Evolutionary conservation across 2,329 filamentous ascomycete species (phyloP).

Genomic region (Davidsoniella australis): DNA sequence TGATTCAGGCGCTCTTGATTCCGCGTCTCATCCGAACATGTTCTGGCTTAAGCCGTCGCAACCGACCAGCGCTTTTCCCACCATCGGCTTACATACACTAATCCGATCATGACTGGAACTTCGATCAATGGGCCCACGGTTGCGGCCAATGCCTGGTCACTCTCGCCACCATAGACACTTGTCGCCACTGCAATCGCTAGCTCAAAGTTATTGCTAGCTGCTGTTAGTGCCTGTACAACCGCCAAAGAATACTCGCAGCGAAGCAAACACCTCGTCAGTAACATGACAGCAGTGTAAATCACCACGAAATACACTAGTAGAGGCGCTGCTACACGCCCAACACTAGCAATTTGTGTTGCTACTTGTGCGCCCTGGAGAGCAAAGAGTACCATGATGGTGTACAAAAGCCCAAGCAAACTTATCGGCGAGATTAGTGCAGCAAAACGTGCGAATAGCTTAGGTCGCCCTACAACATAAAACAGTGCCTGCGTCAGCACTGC

Average conservation of each 20-base stretch:
- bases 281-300: slow-evolving; percentile 56
- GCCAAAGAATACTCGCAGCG: slow-evolving; percentile 57
- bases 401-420: slow-evolving; percentile 68
- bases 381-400: slow-evolving; percentile 76
- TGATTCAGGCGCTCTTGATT: background rate
- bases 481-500: slow-evolving; percentile 52
- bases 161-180: slow-evolving; percentile 59
- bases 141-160: slow-evolving; percentile 63
- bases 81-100: slow-evolving; percentile 59
- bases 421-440: slow-evolving; percentile 52
- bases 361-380: slow-evolving; percentile 63
- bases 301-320: slow-evolving; percentile 64
- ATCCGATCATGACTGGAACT: slow-evolving; percentile 59
- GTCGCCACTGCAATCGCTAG: slow-evolving; percentile 78
- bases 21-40: background rate
- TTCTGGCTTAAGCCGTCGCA: background rate
- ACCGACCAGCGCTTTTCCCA: slow-evolving; percentile 26
- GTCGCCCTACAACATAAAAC: background rate
- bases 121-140: slow-evolving; percentile 79
- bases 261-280: slow-evolving; percentile 36
- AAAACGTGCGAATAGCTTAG: slow-evolving; percentile 43
- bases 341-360: slow-evolving; percentile 67
- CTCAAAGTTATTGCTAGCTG: slow-evolving; percentile 87
- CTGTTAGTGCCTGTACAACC: slow-evolving; percentile 71
- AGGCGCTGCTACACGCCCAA: slow-evolving; percentile 65